These are phyloP conservation scores for Cylindrodendrum hubeiense DNA, from an alignment of 2,329 filamentous ascomycete species.

Conservation along the genomic window DNA sequence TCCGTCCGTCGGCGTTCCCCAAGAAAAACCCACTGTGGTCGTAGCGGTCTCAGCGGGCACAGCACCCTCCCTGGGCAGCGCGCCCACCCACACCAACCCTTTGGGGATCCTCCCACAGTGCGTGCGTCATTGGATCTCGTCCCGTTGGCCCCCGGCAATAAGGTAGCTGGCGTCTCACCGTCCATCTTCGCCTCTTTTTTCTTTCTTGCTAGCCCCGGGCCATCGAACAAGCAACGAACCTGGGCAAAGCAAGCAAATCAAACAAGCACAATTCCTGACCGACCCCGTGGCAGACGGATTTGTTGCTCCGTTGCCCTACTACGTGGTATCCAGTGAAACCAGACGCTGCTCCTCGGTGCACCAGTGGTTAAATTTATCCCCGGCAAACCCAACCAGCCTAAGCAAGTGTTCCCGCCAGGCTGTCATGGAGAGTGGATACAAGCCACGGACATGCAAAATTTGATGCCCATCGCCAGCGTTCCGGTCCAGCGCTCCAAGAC, in stretches of 20 bases:
- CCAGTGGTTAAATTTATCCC: conserved; percentile 7
- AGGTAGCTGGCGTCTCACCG: conserved; percentile 29
- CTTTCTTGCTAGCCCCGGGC: conserved; percentile 4
- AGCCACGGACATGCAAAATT: conserved; percentile 28
- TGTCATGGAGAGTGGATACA: conserved; percentile 27
- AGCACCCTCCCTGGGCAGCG: conserved; percentile 23
- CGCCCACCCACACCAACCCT: conserved; percentile 23
- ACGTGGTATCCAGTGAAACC: not conserved
- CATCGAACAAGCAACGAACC: conserved; percentile 31
- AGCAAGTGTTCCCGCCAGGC: conserved; percentile 15
- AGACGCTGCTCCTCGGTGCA: not conserved
- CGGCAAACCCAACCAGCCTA: conserved; percentile 5
- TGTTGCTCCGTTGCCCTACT: not conserved
- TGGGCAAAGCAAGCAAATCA: conserved; percentile 14
- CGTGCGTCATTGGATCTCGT: conserved; percentile 39
- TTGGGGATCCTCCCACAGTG: conserved; percentile 29
- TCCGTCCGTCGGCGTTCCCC: conserved; percentile 30
- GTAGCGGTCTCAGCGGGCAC: conserved; percentile 24
- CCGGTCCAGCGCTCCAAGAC: conserved; percentile 36
- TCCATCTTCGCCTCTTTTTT: conserved; percentile 17
- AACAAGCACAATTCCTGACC: conserved; percentile 7
- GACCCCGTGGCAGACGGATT: conserved; percentile 3
- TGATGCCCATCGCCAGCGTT: conserved; percentile 33
- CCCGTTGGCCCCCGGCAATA: conserved; percentile 37
- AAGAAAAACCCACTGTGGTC: conserved; percentile 26